Base-by-base conservation (phyloP, 2,329 filamentous ascomycete genomes). In the Pyricularia sp. region DNA sequence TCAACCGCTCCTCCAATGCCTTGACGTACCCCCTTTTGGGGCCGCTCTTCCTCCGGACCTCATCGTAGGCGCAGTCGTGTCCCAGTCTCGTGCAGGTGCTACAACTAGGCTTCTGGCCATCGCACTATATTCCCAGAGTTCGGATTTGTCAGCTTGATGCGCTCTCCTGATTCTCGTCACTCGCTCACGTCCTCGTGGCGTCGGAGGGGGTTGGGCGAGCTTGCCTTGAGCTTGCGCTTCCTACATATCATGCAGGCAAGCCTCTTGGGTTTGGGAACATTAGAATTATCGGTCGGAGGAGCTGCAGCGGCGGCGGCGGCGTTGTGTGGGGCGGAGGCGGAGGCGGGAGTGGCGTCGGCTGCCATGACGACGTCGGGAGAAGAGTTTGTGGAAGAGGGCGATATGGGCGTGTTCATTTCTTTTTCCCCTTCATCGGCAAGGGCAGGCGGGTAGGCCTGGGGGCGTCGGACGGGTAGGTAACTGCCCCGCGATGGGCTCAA, bases 11-110 rank as follows among this genome's bases (percentile, higher is more conserved):
- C 79, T 98, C 95, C 73, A 98, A 81, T 70, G 93, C 90, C 83
- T 97, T 97, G 71, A 97, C 94, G 77, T 97, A 97, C 74, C 94
- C 94, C 77, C 94, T 86, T 82, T 97, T 97, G 2, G 94, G 94
- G 2, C 94, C 94, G 78, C 93, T 97, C 86, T 97, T 97, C 81
- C 93, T 92, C 77, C 94, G 88, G 74, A 94, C 90, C 81, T 97
- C 93, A 76, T 97, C 93, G 77, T 97, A 97, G 71, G 91, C 89
- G 81, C 94, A 97, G 69, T 90, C 87, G 79, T 97, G 94, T 63
- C 92, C 90, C 67, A 97, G 82, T n/a, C 94, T 85, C 36, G 91
- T 89, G 79, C 94, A 97, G 30, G 93, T 97, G 74, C 91, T 93
- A 77, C 94, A 97, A 73, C 91, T 92, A 26, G 94, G 94, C 72